Base-by-base conservation (phyloP, 129 eudicot species). In the Lonicera japonica region DNA sequence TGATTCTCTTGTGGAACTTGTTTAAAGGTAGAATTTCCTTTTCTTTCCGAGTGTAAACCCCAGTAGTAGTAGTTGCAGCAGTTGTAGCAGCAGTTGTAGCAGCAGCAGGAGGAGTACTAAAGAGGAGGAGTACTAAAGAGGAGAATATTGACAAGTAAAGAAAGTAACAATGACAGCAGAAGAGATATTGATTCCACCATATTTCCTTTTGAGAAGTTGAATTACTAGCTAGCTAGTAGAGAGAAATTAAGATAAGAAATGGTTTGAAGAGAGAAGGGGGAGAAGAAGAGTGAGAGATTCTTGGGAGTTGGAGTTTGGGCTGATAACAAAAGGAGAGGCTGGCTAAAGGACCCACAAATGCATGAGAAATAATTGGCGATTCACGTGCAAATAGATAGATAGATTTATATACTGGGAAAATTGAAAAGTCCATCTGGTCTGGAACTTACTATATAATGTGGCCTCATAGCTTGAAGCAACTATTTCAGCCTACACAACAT, bases 311-410 rank as follows among this genome's bases (percentile, higher is more conserved):
- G 92, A 81, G 68, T 70, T 57, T 76, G 85, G 90, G 82, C 77
- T 66, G 90, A 71, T 61, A 90, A 90, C 95, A 90, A 90, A 83
- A 75, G 84, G 77, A 70, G 81, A 70, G 52, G 87, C 78, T 77
- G 90, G 90, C 81, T 79, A 24, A 61, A 45, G 79, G 66, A 73
- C 81, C 92, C 89, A 82, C 84, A 4, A 69, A 75, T 90, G 90
- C 97, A 90, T 90, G 95, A 90, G 83, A 90, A 84, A 90, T 86
- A 79, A 90, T 90, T 82, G 86, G 79, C 74, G 61, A 47, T 90
- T 90, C 95, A 90, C 95, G 86, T 84, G 92, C 73, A 80, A 66
- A 64, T n/a, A n/a, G n/a, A n/a, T n/a, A n/a, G n/a, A n/a, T n/a
- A n/a, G n/a, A n/a, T n/a, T n/a, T n/a, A n/a, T n/a, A n/a, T 53